Conservation (phyloP, 2,329 filamentous ascomycete genomes). For the Aspergillus luchuensis region DNA sequence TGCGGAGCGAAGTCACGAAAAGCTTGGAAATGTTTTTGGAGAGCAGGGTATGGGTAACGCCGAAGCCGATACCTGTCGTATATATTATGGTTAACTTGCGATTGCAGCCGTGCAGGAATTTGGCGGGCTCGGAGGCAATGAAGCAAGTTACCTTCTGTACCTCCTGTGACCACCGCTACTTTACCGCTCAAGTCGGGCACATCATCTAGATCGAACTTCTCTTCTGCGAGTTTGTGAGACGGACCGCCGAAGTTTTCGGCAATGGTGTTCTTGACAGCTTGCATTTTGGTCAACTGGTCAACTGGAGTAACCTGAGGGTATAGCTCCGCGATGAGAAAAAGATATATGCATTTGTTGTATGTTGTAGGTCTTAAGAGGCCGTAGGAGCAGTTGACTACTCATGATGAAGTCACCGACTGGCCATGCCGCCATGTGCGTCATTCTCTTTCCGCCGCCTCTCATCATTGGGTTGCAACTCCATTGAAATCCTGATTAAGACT, state of each 20-base stretch:
- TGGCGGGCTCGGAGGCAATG: not conserved
- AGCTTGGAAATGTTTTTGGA: conserved; percentile 1
- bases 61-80: not conserved
- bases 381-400: not conserved
- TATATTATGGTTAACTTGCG: not conserved
- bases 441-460: not conserved
- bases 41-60: not conserved
- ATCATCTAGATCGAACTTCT: not conserved
- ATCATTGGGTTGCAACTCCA: not conserved
- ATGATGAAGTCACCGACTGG: not conserved
- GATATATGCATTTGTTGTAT: not conserved
- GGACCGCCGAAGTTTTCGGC: conserved; percentile 7
- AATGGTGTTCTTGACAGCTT: conserved; percentile 1
- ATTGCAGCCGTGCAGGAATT: not conserved
- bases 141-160: not conserved
- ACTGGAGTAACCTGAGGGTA: not conserved
- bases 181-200: conserved; percentile 5
- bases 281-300: not conserved
- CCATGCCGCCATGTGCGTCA: conserved; percentile 7
- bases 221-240: not conserved
- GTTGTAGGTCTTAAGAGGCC: not conserved
- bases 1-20: conserved; percentile 1
- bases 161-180: conserved; percentile 1
- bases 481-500: too few relatives aligned
- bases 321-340: too few relatives aligned